These are phyloP conservation scores for Penstemon barbatus DNA, from an alignment of 257 asterid genomes.

Conservation along the genomic window DNA sequence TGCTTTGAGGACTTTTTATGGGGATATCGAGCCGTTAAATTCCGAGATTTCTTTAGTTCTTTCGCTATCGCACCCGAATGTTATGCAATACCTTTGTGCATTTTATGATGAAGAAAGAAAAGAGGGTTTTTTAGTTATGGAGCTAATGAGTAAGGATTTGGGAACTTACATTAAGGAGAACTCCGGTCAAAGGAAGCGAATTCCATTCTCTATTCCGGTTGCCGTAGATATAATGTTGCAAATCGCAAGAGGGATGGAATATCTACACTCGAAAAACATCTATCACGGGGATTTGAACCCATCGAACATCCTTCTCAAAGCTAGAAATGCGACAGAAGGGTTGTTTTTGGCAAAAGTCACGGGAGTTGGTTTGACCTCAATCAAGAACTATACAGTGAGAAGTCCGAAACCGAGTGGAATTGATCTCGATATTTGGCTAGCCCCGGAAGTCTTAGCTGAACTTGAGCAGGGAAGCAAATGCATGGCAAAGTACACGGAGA, in stretches of 20 bases:
- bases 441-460: constrained; percentile 81
- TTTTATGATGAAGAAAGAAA: constrained; percentile 76
- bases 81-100: constrained; percentile 63
- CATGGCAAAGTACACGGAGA: constrained; percentile 46
- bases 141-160: constrained; percentile 75
- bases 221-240: constrained; percentile 87
- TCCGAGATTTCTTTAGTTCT: constrained; percentile 51
- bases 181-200: constrained; percentile 50
- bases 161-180: constrained; percentile 57
- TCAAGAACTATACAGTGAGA: constrained; percentile 38
- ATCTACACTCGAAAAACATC: constrained; percentile 66
- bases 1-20: constrained; percentile 64
- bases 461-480: constrained; percentile 47
- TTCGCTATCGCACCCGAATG: constrained; percentile 74
- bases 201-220: constrained; percentile 57
- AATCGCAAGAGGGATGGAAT: constrained; percentile 89
- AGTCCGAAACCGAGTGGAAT: constrained; percentile 30
- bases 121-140: constrained; percentile 84
- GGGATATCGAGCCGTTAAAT: constrained; percentile 53
- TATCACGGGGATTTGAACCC: constrained; percentile 80
- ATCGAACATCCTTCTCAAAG: constrained; percentile 61
- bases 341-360: constrained; percentile 60
- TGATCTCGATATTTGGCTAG: constrained; percentile 70
- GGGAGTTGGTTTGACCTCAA: constrained; percentile 54
- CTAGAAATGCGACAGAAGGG: constrained; percentile 50